Percentiles rank a stretch among this genome's conserved stretches.
phyloP scores from a whole-genome alignment of 176 grass and related monocot genomes.

The Musa schizocarpa region DNA sequence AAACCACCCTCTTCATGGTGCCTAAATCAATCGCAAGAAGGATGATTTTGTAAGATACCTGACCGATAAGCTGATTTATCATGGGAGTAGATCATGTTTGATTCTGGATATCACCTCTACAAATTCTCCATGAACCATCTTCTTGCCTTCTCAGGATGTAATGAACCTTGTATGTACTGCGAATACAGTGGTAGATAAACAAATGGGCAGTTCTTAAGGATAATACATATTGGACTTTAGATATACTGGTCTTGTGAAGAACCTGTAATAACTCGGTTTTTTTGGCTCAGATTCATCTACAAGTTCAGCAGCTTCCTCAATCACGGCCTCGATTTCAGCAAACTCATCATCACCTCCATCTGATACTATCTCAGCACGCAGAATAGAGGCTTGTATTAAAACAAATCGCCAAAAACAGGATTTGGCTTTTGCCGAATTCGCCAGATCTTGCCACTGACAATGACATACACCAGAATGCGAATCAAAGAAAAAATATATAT shows the following conservation, averaged over 20 bases:
- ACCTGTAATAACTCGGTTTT: constrained; percentile 93
- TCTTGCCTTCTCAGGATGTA: constrained; percentile 65
- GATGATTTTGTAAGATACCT: too few relatives aligned
- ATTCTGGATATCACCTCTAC: constrained; percentile 38
- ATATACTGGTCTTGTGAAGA: constrained; percentile 10
- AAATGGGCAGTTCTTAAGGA: background rate
- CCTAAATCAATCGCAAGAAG: background rate
- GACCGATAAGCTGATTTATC: background rate
- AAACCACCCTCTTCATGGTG: background rate
- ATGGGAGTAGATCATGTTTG: constrained; percentile 25
- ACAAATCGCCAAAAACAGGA: constrained; percentile 85
- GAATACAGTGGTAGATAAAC: constrained; percentile 15
- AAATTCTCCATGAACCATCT: constrained; percentile 84
- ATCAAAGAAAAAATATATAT: background rate
- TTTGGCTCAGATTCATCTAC: constrained; percentile 62
- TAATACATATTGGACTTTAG: background rate
- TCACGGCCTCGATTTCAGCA: constrained; percentile 68
- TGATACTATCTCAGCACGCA: constrained; percentile 58
- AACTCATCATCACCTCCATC: constrained; percentile 42
- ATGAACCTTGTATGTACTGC: constrained; percentile 70
- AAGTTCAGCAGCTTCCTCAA: constrained; percentile 94
- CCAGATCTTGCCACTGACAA: constrained; percentile 74
- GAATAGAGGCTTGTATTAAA: constrained; percentile 53
- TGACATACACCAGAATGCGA: background rate
- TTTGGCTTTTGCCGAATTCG: constrained; percentile 50